Evolutionary conservation across 2,329 filamentous ascomycete species (phyloP), one percentile per base, ranked within the genome.

Genomic region (Arthroderma uncinatum): DNA sequence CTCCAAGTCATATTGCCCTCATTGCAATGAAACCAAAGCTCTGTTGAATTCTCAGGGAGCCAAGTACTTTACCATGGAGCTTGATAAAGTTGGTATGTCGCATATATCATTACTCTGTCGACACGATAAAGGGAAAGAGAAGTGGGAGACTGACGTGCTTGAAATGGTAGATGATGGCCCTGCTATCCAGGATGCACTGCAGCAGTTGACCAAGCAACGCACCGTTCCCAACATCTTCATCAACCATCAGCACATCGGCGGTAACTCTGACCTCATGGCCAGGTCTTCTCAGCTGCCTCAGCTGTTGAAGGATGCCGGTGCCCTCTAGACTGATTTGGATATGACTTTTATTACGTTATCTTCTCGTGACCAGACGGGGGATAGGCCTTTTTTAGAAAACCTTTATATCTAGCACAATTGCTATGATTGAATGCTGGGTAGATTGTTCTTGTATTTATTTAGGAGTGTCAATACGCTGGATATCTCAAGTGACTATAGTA

Each of bases 201-300:
- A 82, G 64, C 81, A 92, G 62, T 82, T 97, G 66, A 89, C 84
- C 58, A 79, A 81, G 71, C 93, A 98, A 80, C 80, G 84, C 67
- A 92, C 88, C 66, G 93, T 98, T 4, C 93, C 93, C 67, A 97
- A 97, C 78, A 87, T 95, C 77, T 97, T 87, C 79, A 97, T 98
- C 74, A 77, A 76, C 65, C 77, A 90, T 77, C 78, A 94, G 78
- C 92, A 96, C 76, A 94, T 98, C 71, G 93, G 93, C 62, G 93
- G 93, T 64, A 97, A 97, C 82, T 95, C 89, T 23, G 92, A 93
- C 65, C 73, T 94, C 62, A 85, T 91, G 75, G 78, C 75, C 55
- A 82, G 79, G 73, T 82, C 81, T 73, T 62, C 60, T 10, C 70
- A 94, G 63, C 74, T 97, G 56, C 80, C 83, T 64, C 66, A 67